phyloP scores from a whole-genome alignment of 1,284 basidiomycete genomes.

The Rhizopogon hawkerae region DNA sequence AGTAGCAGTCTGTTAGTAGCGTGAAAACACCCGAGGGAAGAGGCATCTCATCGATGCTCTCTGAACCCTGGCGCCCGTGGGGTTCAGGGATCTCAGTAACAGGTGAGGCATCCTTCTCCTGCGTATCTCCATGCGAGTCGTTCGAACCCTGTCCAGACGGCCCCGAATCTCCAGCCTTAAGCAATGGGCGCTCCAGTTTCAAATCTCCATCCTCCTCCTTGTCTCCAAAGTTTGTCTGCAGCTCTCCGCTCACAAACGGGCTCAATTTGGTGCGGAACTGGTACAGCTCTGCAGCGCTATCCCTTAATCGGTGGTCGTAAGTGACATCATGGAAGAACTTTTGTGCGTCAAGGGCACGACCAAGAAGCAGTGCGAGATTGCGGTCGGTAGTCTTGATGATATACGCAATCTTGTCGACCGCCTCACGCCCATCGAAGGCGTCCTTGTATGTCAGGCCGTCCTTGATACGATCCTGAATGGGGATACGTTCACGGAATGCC shows the following conservation, averaged over 20 bases:
- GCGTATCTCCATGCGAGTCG: constrained; percentile 28
- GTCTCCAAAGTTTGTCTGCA: constrained; percentile 28
- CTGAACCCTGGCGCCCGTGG: constrained; percentile 37
- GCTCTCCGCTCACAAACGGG: constrained; percentile 73
- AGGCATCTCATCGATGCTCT: constrained; percentile 53
- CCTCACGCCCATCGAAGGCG: constrained; percentile 93
- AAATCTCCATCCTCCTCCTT: constrained; percentile 26
- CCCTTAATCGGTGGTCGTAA: constrained; percentile 92
- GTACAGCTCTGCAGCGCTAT: constrained; percentile 86
- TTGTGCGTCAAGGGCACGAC: constrained; percentile 92
- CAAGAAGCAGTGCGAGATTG: constrained; percentile 89
- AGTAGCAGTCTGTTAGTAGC: constrained; percentile 95
- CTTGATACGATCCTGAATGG: constrained; percentile 75
- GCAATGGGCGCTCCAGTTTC: constrained; percentile 13
- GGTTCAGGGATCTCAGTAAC: constrained; percentile 27
- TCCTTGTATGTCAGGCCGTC: constrained; percentile 95
- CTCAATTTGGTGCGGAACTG: constrained; percentile 78
- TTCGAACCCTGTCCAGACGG: constrained; percentile 35
- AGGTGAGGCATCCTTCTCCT: constrained; percentile 34
- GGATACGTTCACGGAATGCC: constrained; percentile 81
- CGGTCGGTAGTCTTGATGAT: constrained; percentile 98
- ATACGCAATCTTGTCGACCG: constrained; percentile 92
- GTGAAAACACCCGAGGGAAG: constrained; percentile 96
- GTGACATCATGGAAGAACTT: constrained; percentile 99
- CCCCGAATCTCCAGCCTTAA: constrained; percentile 17